Evolutionary conservation across 495 filamentous ascomycete genomes (phyloP).

Genomic region (Geopyxis carbonaria): DNA sequence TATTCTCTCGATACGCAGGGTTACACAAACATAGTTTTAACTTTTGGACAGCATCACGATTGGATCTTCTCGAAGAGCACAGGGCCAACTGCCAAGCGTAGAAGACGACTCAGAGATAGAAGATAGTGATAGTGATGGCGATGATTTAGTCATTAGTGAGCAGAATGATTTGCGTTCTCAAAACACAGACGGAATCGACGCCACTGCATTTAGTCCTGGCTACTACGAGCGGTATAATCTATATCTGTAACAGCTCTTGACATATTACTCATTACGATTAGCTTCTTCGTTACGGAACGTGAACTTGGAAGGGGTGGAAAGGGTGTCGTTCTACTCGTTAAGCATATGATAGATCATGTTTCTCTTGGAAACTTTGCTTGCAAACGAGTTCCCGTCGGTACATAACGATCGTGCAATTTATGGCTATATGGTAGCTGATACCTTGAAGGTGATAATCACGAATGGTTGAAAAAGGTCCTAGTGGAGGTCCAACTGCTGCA

Average conservation of each 20-base stretch:
- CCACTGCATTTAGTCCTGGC: constrained; percentile 65
- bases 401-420: not conserved
- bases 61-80: too few species aligned
- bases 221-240: constrained; percentile 51
- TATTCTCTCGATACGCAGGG: too few species aligned
- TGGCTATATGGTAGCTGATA: not conserved
- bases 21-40: too few species aligned
- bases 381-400: constrained; percentile 79
- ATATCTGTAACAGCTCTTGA: not conserved
- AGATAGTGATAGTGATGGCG: too few species aligned
- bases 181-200: constrained; percentile 35
- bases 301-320: constrained; percentile 83
- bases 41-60: too few species aligned
- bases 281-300: constrained; percentile 72
- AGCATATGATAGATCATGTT: constrained; percentile 76
- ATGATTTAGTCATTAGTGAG: too few species aligned
- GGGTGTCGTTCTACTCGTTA: constrained; percentile 80
- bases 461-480: constrained; percentile 88
- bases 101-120: too few species aligned
- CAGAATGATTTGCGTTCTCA: constrained; percentile 9
- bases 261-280: constrained; percentile 1
- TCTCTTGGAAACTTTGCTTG: constrained; percentile 82
- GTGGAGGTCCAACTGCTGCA: constrained; percentile 85
- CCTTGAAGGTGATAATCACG: constrained; percentile 58
- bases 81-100: too few species aligned